Percentiles rank a stretch among this genome's conserved stretches.
phyloP scores from a whole-genome alignment of 1,284 basidiomycete species.

The Puccinia horiana region DNA sequence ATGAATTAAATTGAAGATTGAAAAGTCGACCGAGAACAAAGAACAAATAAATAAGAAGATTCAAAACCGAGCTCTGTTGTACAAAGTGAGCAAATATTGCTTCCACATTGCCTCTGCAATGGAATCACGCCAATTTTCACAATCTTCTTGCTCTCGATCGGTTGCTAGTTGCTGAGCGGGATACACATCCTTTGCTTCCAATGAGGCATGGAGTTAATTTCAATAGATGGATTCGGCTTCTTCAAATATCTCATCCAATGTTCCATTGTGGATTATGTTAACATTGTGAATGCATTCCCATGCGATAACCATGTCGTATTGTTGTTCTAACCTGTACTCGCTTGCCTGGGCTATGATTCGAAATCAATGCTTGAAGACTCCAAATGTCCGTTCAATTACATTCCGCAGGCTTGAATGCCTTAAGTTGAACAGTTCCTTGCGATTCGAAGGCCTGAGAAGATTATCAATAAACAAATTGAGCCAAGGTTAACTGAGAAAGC shows the following conservation, averaged over 20 bases:
- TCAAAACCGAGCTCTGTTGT: neutral
- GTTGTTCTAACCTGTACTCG: neutral
- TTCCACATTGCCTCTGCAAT: neutral
- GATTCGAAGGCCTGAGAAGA: neutral
- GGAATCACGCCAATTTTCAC: neutral
- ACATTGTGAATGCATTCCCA: slow-evolving; percentile 4
- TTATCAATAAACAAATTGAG: neutral
- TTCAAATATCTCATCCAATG: neutral
- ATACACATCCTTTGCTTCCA: neutral
- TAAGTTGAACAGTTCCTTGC: neutral
- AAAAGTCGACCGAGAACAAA: too few species aligned
- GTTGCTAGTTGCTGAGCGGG: neutral
- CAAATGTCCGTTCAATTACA: slow-evolving; percentile 1
- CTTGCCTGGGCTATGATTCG: neutral
- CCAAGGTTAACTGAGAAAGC: neutral
- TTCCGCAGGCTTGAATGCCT: neutral
- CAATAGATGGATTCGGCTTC: neutral
- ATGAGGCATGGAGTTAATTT: neutral
- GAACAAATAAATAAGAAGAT: neutral
- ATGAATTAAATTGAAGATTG: too few species aligned
- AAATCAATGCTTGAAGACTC: slow-evolving; percentile 7
- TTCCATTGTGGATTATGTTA: neutral
- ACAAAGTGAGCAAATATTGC: neutral
- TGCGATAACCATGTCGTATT: neutral
- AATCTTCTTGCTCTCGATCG: neutral